Base-by-base conservation (phyloP, 768 basidiomycete species). In the Hydnomerulius pinastri region DNA sequence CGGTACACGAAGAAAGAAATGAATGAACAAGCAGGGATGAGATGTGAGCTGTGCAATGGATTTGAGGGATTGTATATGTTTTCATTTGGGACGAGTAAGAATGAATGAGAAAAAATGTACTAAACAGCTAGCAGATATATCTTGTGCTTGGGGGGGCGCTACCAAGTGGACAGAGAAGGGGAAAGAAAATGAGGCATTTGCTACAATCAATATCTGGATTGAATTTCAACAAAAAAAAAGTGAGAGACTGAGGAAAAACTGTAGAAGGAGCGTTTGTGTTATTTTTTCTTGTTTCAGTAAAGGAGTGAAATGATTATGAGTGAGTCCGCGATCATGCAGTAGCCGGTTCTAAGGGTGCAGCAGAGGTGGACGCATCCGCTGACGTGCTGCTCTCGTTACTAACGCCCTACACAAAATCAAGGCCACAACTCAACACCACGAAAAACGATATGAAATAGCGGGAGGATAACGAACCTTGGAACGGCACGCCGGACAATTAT, bases 401-500 rank as follows among this genome's bases (percentile, higher is more conserved):
- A 44, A 68, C 67, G 15, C 67, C 67, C 67, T 68, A 29, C 11
- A 11, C 38, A 17, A 33, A 33, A 23, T 33, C 2, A 37, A 28
- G 17, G 3, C 6, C 29, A 30, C 8, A 20, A 25, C 21, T 52
- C 25, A 60, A 51, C 17, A 32, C 35, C 21, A 15, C 8, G 29
- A 4, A 35, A 29, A 15, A 30, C 23, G 20, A 20, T n/a, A 24
- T 21, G 12, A 4, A 21, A 6, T 12, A 32, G 37, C 18, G 3
- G 35, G n/a, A 7, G 11, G 21, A 6, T n/a, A 13, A 62, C 79
- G 30, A 45, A 87, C 87, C 75, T 79, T 86, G 28, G 83, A 77
- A 43, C 94, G 85, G 71, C 94, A 97, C 6, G 91, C 91, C 28
- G 94, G 94, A 66, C 94, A 97, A 51, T 91, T 92, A 61, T 97